These are phyloP conservation scores for Phylloporus scabripes DNA, from an alignment of 768 basidiomycete species.

Conservation along the genomic window DNA sequence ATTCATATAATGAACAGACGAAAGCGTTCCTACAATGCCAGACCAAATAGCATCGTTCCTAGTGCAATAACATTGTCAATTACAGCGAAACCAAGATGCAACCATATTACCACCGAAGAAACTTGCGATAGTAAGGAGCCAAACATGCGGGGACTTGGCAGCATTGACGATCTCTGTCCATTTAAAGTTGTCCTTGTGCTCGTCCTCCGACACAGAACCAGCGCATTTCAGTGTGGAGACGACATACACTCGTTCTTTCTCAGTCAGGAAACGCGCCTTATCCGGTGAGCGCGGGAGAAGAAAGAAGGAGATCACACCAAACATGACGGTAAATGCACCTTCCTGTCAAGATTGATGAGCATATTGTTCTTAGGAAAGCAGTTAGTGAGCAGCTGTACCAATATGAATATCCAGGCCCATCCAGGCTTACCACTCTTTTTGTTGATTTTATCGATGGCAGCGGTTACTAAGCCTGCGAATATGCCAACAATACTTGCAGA, in stretches of 20 bases:
- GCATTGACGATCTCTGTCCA: slow-evolving; percentile 51
- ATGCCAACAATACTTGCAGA: slow-evolving; percentile 50
- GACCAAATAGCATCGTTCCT: slow-evolving; percentile 16
- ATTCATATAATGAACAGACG: slow-evolving; percentile 14
- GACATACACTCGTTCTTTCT: slow-evolving; percentile 47
- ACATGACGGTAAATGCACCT: slow-evolving; percentile 57
- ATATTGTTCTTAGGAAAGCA: not conserved
- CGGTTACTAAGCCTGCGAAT: slow-evolving; percentile 58
- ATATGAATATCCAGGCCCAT: slow-evolving; percentile 60
- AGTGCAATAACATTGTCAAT: not conserved
- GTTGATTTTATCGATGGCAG: slow-evolving; percentile 52
- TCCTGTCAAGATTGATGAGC: slow-evolving; percentile 30
- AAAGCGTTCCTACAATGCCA: slow-evolving; percentile 21
- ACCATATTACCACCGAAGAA: slow-evolving; percentile 48
- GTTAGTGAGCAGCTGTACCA: slow-evolving; percentile 28
- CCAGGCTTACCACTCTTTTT: slow-evolving; percentile 46
- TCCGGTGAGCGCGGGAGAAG: slow-evolving; percentile 42
- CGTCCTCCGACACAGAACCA: slow-evolving; percentile 36
- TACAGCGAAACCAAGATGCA: not conserved
- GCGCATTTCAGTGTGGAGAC: slow-evolving; percentile 18
- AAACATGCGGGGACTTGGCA: slow-evolving; percentile 51
- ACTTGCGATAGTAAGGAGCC: slow-evolving; percentile 43
- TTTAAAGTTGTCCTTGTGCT: slow-evolving; percentile 42
- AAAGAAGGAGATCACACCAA: slow-evolving; percentile 48
- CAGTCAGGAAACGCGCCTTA: slow-evolving; percentile 45